These are phyloP conservation scores for Solidago caesia DNA, from an alignment of 129 eudicot genomes.

Conservation along the genomic window DNA sequence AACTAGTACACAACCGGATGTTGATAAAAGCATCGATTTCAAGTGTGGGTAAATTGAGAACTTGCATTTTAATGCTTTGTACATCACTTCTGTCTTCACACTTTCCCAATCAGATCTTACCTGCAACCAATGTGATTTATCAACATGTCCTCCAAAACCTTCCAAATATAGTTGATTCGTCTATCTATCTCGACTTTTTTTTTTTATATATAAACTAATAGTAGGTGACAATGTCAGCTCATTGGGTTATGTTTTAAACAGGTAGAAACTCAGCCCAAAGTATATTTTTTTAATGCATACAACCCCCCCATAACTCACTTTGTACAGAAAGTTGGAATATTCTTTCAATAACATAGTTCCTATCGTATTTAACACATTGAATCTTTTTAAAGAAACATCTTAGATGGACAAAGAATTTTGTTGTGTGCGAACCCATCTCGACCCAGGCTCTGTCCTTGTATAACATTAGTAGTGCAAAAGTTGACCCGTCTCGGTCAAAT, in stretches of 20 bases:
- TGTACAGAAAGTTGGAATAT: too few species aligned
- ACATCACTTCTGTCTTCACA: constrained; percentile 76
- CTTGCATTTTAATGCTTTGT: constrained; percentile 77
- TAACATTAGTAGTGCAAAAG: not conserved
- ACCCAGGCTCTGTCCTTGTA: too few species aligned
- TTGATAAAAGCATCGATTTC: constrained; percentile 71
- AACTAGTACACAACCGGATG: constrained; percentile 84
- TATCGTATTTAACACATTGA: too few species aligned
- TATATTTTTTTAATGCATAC: too few species aligned
- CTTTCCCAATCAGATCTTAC: constrained; percentile 76
- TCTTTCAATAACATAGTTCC: too few species aligned
- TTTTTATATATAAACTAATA: not conserved
- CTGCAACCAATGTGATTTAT: constrained; percentile 38
- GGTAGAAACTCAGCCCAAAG: too few species aligned
- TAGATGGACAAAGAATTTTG: too few species aligned
- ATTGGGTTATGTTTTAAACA: not conserved
- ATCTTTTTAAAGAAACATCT: too few species aligned
- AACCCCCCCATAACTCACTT: not conserved
- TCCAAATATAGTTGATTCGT: not conserved
- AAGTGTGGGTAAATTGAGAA: constrained; percentile 73
- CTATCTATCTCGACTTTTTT: not conserved
- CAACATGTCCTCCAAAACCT: not conserved
- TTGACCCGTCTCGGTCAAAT: not conserved
- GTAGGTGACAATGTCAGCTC: not conserved
- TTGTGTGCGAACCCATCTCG: too few species aligned